Percentiles rank a stretch among this genome's conserved stretches.
Conservation (phyloP, 495 filamentous ascomycete species). For the Podospora pseudocomata region DNA sequence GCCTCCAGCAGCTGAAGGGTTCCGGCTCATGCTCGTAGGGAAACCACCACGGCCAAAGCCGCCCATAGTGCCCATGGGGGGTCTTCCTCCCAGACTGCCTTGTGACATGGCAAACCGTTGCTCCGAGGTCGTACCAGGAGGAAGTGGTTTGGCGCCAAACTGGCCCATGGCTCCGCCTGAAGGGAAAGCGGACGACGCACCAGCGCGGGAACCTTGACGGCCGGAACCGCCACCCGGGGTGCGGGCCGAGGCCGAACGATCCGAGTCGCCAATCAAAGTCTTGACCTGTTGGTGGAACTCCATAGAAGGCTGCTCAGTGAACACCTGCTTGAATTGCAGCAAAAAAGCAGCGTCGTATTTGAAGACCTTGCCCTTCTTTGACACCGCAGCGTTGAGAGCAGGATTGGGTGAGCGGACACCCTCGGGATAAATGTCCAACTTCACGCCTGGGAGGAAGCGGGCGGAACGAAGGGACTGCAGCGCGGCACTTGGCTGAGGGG, state of each 20-base stretch:
- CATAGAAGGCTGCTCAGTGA: conserved; percentile 88
- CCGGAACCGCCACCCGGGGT: conserved; percentile 56
- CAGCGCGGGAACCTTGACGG: conserved; percentile 44
- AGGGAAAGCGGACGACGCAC: conserved; percentile 41
- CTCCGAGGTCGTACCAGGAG: conserved; percentile 64
- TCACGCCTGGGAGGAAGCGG: conserved; percentile 61
- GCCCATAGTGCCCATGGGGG: conserved; percentile 57
- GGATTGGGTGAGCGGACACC: conserved; percentile 85
- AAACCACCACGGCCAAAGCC: conserved; percentile 56
- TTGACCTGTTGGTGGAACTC: conserved; percentile 89
- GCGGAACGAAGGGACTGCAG: conserved; percentile 88
- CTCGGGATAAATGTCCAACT: conserved; percentile 71
- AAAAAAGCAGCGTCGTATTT: conserved; percentile 95
- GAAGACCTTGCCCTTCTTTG: conserved; percentile 72
- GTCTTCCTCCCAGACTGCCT: conserved; percentile 27
- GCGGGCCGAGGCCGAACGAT: conserved; percentile 70
- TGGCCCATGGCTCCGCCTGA: conserved; percentile 60
- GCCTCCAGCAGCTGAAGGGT: conserved; percentile 46
- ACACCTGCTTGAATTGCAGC: conserved; percentile 92
- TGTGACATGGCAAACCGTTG: conserved; percentile 55
- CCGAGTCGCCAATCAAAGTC: conserved; percentile 71
- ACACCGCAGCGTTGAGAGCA: conserved; percentile 71
- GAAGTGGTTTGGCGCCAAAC: conserved; percentile 61
- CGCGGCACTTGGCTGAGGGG: conserved; percentile 83
- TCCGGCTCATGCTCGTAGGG: conserved; percentile 48